Percentiles rank a stretch among this genome's conserved stretches.
phyloP scores from a whole-genome alignment of 768 basidiomycete species.

The Podaxis sp. region DNA sequence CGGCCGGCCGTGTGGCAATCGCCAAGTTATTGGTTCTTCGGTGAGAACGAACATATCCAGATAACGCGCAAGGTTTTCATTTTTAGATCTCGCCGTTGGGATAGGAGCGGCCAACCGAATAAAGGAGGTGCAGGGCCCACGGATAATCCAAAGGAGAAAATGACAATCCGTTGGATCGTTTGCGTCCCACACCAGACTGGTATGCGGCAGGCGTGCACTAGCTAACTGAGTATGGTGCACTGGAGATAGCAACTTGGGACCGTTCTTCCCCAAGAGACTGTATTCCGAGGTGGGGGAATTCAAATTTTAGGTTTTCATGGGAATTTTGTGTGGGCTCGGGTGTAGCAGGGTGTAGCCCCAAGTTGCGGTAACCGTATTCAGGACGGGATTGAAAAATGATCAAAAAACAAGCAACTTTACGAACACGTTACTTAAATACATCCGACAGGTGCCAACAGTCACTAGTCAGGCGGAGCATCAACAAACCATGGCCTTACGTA shows the following conservation, averaged over 20 bases:
- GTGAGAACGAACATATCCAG: constrained; percentile 8
- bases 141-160: not conserved
- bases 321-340: not conserved
- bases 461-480: not conserved
- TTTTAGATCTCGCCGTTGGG: constrained; percentile 6
- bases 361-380: not conserved
- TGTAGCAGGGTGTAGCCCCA: too few relatives aligned
- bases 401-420: not conserved
- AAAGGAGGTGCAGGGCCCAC: not conserved
- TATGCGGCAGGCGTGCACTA: not conserved
- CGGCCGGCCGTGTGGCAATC: not conserved
- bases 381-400: not conserved
- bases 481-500: not conserved
- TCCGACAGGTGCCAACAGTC: not conserved
- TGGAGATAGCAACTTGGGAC: not conserved
- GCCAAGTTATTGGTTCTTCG: constrained; percentile 6
- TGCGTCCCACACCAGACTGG: not conserved
- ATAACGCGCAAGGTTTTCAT: not conserved
- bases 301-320: not conserved
- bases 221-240: not conserved
- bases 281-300: not conserved
- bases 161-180: not conserved
- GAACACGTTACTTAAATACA: not conserved
- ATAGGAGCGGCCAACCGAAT: constrained; percentile 1
- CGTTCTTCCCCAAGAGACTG: not conserved